Conservation (phyloP, 2,329 filamentous ascomycete genomes). For the Calonectria ilicicola region DNA sequence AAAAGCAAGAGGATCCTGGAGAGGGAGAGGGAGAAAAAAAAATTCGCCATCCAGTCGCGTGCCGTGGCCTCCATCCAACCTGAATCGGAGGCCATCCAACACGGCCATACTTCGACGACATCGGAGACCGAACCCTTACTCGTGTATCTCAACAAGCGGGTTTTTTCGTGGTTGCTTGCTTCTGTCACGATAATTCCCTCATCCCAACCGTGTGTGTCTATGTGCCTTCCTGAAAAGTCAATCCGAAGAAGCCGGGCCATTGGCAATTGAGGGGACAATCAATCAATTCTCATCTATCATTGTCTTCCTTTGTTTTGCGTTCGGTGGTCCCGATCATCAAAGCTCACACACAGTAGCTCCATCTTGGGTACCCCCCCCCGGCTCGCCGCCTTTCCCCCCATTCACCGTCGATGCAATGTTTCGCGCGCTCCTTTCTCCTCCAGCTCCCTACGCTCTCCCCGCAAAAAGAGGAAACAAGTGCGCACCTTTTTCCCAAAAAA, state of each 20-base stretch:
- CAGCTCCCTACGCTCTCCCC: not conserved
- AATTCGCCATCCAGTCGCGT: slow-evolving; percentile 13
- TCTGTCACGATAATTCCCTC: not conserved
- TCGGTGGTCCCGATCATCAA: slow-evolving; percentile 7
- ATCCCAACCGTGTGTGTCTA: not conserved
- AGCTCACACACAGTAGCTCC: not conserved
- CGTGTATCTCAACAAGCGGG: slow-evolving; percentile 20
- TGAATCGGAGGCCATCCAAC: slow-evolving; percentile 16
- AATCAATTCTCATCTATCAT: not conserved
- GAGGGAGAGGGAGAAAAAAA: not conserved
- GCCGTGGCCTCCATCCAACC: slow-evolving; percentile 23
- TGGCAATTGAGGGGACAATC: not conserved
- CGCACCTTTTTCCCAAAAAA: not conserved
- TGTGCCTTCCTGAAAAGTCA: slow-evolving; percentile 6
- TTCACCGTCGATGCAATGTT: not conserved
- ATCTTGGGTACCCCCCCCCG: not conserved
- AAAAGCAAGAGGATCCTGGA: not conserved
- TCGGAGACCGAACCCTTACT: slow-evolving; percentile 15
- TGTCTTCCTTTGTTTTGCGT: not conserved
- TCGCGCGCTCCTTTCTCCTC: not conserved
- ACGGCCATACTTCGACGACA: slow-evolving; percentile 8
- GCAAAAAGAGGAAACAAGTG: not conserved
- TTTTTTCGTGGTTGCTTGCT: not conserved
- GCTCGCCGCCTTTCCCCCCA: not conserved
- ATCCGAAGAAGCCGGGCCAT: not conserved